Base-by-base conservation (phyloP, 345 rosid genomes). In the Aethionema arabicum region DNA sequence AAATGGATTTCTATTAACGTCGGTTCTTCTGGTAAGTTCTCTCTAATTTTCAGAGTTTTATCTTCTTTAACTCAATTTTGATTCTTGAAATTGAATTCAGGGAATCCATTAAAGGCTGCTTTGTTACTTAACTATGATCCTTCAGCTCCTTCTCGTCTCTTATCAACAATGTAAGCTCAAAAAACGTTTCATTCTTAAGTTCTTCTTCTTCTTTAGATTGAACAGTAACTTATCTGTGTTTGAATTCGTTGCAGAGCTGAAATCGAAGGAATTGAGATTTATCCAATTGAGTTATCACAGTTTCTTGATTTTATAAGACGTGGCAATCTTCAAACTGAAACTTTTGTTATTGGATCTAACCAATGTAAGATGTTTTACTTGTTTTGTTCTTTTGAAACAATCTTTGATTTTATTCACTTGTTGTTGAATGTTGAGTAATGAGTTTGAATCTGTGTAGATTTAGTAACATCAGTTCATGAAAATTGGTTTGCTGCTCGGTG, bases 401-500 rank as follows among this genome's bases (percentile, higher is more conserved):
- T 37, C 45, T 61, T 45, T 21, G 21, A 37, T 37, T 37, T 10
- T 1, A 37, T 4, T 10, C n/a, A 4, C 6, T 51, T 50, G 42
- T 63, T 58, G 51, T 57, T 50, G 43, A 8, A 3, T 63, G 13
- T 41, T 36, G n/a, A n/a, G n/a, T n/a, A n/a, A 43, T 13, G 52
- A 52, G 14, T 59, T 32, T 16, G 29, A 36, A 37, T 63, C n/a
- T 46, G 7, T 32, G 39, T 77, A 91, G 96, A 88, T 68, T 41
- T 83, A 63, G 82, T 86, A 21, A 88, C 92, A n/a, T 80, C 96
- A 5, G 65, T 85, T 55, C 84, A 88, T 32, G 95, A 91, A 74
- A 83, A 74, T 11, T 86, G 95, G 90, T 88, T 91, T 53, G 77
- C 69, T 56, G 90, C 96, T 51, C 85, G 98, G 72, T 88, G 88